Conservation (phyloP, 148 eudicot species). For the Salicornia ramosissima region DNA sequence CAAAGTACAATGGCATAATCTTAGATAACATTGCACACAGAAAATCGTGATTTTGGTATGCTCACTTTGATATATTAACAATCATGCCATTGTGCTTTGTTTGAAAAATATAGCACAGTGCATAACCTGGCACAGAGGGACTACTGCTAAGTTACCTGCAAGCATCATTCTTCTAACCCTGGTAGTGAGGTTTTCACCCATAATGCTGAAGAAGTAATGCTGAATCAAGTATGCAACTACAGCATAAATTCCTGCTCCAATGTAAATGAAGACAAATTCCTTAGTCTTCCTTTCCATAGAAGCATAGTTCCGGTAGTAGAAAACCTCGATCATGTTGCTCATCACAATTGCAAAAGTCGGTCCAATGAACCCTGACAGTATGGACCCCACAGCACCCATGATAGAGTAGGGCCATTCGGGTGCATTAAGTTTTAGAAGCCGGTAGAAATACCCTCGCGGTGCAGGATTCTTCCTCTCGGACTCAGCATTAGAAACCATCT, state of each 20-base stretch:
- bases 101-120: no score
- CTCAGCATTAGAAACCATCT: slow-evolving; percentile 94
- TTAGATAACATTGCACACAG: no score
- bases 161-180: slow-evolving; percentile 99
- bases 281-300: slow-evolving; percentile 95
- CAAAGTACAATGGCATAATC: no score
- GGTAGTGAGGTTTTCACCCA: slow-evolving; percentile 98
- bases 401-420: slow-evolving; percentile 99
- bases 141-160: slow-evolving; percentile 49
- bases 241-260: slow-evolving; percentile 94
- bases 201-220: slow-evolving; percentile 97
- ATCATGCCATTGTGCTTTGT: no score
- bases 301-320: slow-evolving; percentile 67
- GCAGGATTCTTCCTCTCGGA: slow-evolving; percentile 85
- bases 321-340: slow-evolving; percentile 99
- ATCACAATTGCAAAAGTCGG: slow-evolving; percentile 95
- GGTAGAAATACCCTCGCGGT: slow-evolving; percentile 63
- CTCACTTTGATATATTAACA: no score
- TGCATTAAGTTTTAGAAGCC: slow-evolving; percentile 83
- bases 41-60: no score
- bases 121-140: no score
- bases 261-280: slow-evolving; percentile 91
- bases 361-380: slow-evolving; percentile 93
- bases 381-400: slow-evolving; percentile 92
- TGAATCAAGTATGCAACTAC: slow-evolving; percentile 94